phyloP scores from a whole-genome alignment of 176 grass and related monocot genomes.

The Saccharum spontaneum region DNA sequence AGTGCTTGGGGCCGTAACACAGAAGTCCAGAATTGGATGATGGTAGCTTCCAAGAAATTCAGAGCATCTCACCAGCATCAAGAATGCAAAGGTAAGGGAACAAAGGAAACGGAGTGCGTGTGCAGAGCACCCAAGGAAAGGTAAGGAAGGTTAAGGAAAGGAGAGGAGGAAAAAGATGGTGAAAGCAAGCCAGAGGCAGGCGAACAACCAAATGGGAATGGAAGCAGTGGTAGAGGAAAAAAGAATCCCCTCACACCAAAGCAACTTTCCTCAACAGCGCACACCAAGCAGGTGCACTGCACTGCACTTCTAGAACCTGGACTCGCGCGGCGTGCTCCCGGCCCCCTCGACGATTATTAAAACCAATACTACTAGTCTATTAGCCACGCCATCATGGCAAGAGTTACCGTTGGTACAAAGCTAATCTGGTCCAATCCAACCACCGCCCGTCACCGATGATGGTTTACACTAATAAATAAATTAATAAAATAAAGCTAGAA shows the following conservation, averaged over 20 bases:
- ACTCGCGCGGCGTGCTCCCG: background rate
- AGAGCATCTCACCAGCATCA: background rate
- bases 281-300: constrained; percentile 27
- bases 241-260: constrained; percentile 44
- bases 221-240: background rate
- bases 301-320: background rate
- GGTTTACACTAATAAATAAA: too few relatives aligned
- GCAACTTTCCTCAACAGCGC: constrained; percentile 16
- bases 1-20: too few relatives aligned
- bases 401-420: constrained; percentile 13
- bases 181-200: background rate
- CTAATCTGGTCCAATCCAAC: background rate
- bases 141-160: background rate
- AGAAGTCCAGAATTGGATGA: background rate
- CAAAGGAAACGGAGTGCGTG: background rate
- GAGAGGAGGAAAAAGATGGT: background rate
- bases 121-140: constrained; percentile 7
- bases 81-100: constrained; percentile 2
- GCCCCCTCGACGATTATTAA: background rate
- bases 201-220: background rate
- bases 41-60: background rate
- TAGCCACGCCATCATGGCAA: background rate
- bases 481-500: too few relatives aligned
- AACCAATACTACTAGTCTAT: background rate
- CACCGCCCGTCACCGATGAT: background rate